A percentile compares a stretch with the other conserved stretches of the same genome.
Evolutionary conservation across 768 basidiomycete genomes (phyloP).

Genomic region (Mycena rebaudengoi): DNA sequence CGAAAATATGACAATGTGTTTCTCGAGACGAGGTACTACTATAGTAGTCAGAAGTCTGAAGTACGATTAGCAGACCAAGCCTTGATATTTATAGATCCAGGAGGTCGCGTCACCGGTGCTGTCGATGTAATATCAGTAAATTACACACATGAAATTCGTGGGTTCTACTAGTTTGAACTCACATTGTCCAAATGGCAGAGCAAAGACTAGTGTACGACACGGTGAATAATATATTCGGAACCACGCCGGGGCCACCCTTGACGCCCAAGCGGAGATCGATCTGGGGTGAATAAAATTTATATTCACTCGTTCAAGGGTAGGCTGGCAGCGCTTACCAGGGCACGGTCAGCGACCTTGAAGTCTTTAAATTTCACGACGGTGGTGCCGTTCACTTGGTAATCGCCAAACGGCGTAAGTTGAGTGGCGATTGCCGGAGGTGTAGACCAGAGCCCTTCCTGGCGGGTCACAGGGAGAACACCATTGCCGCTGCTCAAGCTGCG

Average conservation of each 20-base stretch:
- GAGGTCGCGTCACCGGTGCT: no score
- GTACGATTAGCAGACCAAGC: no score
- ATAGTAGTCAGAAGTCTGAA: no score
- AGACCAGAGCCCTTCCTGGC: not conserved
- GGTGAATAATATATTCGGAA: not conserved
- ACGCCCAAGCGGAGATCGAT: slow-evolving; percentile 1
- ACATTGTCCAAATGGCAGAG: slow-evolving; percentile 1
- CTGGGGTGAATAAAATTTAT: not conserved
- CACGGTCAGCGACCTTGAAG: not conserved
- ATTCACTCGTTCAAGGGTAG: not conserved
- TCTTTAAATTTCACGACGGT: not conserved
- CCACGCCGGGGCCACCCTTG: not conserved
- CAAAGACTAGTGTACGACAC: not conserved
- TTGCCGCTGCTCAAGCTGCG: no score
- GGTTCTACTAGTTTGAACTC: no score
- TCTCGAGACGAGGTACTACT: no score
- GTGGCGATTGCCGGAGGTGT: not conserved
- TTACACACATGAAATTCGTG: no score
- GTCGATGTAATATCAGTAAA: no score
- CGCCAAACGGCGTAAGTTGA: not conserved
- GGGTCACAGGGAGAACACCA: not conserved
- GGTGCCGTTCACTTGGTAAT: not conserved
- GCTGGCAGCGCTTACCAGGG: not conserved
- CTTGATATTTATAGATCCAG: no score
- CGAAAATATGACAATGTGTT: no score